These are phyloP conservation scores for Fusarium sp. DNA, from an alignment of 2,329 filamentous ascomycete species.

Conservation along the genomic window DNA sequence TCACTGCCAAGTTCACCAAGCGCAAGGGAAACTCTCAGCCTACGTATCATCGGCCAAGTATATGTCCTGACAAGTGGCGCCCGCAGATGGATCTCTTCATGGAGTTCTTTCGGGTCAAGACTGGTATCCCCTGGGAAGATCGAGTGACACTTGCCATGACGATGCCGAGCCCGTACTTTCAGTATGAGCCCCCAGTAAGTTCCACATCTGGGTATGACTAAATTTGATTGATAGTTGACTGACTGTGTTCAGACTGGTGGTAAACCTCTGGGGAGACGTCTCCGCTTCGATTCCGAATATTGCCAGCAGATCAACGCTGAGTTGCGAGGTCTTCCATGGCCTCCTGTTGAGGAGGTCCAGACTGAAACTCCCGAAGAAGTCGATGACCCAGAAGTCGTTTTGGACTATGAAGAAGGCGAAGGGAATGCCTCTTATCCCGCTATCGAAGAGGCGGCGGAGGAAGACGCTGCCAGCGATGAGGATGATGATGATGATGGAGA, in stretches of 20 bases:
- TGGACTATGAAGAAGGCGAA: conserved; percentile 1
- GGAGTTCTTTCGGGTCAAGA: conserved; percentile 68
- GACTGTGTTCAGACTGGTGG: conserved; percentile 47
- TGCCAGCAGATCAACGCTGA: conserved; percentile 51
- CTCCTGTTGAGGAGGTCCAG: conserved; percentile 23
- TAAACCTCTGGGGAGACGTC: conserved; percentile 52
- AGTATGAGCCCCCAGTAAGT: conserved; percentile 62
- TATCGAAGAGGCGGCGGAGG: too few species aligned
- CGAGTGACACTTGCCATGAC: conserved; percentile 55
- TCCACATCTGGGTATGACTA: neutral
- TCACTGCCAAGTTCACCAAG: conserved; percentile 64
- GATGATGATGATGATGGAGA: neutral
- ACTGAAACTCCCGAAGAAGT: neutral
- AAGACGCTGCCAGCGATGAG: neutral
- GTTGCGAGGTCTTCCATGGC: conserved; percentile 45
- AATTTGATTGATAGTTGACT: neutral
- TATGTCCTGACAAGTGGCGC: conserved; percentile 53
- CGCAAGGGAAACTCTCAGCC: conserved; percentile 53
- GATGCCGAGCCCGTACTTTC: conserved; percentile 51
- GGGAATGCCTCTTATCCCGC: neutral
- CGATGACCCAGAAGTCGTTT: neutral
- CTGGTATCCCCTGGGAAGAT: conserved; percentile 70
- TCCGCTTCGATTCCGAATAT: conserved; percentile 49
- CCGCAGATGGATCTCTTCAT: conserved; percentile 64
- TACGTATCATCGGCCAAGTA: conserved; percentile 54